Percentiles rank a stretch among this genome's conserved stretches.
Evolutionary conservation across 139 green algal genomes (phyloP).

Genomic region (Micractinium conductrix): DNA sequence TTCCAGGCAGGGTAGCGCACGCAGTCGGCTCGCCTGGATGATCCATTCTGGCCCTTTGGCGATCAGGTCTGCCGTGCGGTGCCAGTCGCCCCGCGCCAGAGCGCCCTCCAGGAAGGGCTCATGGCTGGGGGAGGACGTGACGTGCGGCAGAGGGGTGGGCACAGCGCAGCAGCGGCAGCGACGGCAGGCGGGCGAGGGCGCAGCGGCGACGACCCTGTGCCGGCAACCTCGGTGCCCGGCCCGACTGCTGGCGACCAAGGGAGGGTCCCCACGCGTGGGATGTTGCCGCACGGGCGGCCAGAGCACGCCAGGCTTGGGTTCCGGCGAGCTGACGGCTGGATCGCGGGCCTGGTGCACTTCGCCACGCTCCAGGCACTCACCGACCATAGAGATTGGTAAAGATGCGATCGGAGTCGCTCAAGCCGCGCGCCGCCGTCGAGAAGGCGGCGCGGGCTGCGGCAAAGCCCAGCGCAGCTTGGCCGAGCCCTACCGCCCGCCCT

Average conservation of each 20-base stretch:
- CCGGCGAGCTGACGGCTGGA: background rate
- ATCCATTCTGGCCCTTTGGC: slow-evolving; percentile 45
- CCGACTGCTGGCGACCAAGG: background rate
- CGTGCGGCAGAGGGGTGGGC: background rate
- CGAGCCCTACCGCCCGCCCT: too few relatives aligned
- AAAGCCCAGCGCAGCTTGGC: too few relatives aligned
- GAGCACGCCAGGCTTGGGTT: background rate
- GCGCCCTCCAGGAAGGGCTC: slow-evolving; percentile 61
- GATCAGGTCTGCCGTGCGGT: slow-evolving; percentile 52
- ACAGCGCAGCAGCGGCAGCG: background rate
- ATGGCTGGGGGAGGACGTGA: background rate
- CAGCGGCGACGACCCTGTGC: background rate
- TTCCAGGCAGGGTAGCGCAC: too few relatives aligned
- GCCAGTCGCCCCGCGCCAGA: slow-evolving; percentile 73
- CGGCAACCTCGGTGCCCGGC: background rate
- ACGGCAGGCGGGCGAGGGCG: background rate
- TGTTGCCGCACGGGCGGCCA: background rate
- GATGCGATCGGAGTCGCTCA: slow-evolving; percentile 37
- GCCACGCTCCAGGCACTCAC: background rate
- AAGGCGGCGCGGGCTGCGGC: too few relatives aligned
- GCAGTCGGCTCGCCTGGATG: too few relatives aligned
- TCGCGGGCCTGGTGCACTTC: too few relatives aligned
- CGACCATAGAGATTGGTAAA: slow-evolving; percentile 50
- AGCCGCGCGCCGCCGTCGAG: background rate
- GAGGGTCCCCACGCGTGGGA: background rate